Evolutionary conservation across 1,139 yeast genomes (phyloP), one percentile per base, ranked within the genome.

Genomic region (Suhomyces maxii): DNA sequence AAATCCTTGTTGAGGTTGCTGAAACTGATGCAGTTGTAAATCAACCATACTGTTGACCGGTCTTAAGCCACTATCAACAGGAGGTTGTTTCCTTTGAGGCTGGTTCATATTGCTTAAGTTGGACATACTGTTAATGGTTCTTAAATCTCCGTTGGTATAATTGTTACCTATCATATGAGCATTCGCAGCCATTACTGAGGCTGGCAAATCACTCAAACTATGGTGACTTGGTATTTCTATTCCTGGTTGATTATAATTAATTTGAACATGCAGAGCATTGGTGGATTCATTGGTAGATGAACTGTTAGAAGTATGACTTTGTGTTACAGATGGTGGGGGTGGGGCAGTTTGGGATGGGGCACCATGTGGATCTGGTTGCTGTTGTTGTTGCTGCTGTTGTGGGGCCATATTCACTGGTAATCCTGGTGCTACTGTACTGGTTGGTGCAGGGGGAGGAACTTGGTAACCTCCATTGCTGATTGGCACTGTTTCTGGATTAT

Each of bases 121-220:
- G 0, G 76, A 60, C 69, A 71, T 70, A 50, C 77, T 73, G 53
- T 67, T 64, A 34, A 70, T 66, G 4, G 68, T 54, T 34, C 77
- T 53, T 33, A 71, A 57, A 45, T 67, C 70, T 7, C 46, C 46
- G 18, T 32, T 41, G 12, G 40, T 37, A 26, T 47, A 47, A 30
- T 40, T 42, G 26, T 34, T 34, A 11, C 30, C 39, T 34, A 40
- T 28, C 30, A 43, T 34, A 14, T 26, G 52, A 3, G 61, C 59
- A 39, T 54, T 59, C 10, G 62, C 62, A 3, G 64, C 65, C 6
- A 65, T 61, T 2, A 64, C 64, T 1, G 71, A 67, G 2, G 67
- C 61, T 25, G 68, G 67, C 34, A 71, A 61, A 47, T 70, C 71
- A 1, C 65, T 57, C 35, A 64, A 52, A 41, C 68, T 40, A 48